phyloP scores from a whole-genome alignment of 441 rosid species.

The Aquilaria agallochum region DNA sequence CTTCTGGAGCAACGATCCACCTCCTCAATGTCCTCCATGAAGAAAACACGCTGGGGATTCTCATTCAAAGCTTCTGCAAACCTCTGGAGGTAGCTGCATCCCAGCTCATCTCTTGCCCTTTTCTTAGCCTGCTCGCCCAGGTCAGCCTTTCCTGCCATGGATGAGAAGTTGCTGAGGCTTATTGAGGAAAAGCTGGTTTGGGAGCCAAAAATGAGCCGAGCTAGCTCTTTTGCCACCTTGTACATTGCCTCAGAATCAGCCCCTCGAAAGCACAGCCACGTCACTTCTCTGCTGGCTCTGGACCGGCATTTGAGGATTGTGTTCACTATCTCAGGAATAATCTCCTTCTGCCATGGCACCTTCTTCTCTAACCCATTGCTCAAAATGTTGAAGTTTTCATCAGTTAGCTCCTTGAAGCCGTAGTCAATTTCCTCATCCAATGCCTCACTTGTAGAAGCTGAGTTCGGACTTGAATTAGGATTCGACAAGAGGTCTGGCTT shows the following conservation, averaged over 20 bases:
- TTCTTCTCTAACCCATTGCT: slow-evolving; percentile 45
- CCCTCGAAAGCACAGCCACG: slow-evolving; percentile 61
- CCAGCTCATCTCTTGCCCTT: slow-evolving; percentile 35
- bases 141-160: slow-evolving; percentile 18
- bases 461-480: slow-evolving; percentile 77
- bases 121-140: slow-evolving; percentile 29
- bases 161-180: slow-evolving; percentile 26
- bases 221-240: slow-evolving; percentile 52
- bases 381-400: slow-evolving; percentile 40
- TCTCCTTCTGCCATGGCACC: slow-evolving; percentile 54
- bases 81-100: slow-evolving; percentile 32
- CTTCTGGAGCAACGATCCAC: slow-evolving; percentile 27
- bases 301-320: slow-evolving; percentile 59
- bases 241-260: slow-evolving; percentile 41
- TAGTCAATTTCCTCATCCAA: slow-evolving; percentile 28
- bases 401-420: slow-evolving; percentile 40
- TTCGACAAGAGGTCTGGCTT: slow-evolving; percentile 68
- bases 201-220: slow-evolving; percentile 55
- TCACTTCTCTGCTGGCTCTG: slow-evolving; percentile 34
- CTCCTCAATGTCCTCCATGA: slow-evolving; percentile 52
- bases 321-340: slow-evolving; percentile 38
- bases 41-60: slow-evolving; percentile 65
- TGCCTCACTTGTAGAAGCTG: slow-evolving; percentile 76
- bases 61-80: slow-evolving; percentile 57
- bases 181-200: slow-evolving; percentile 38